A percentile compares a stretch with the other conserved stretches of the same genome.
These are phyloP conservation scores for Leccinum boreale DNA, from an alignment of 768 basidiomycete species.

Conservation along the genomic window DNA sequence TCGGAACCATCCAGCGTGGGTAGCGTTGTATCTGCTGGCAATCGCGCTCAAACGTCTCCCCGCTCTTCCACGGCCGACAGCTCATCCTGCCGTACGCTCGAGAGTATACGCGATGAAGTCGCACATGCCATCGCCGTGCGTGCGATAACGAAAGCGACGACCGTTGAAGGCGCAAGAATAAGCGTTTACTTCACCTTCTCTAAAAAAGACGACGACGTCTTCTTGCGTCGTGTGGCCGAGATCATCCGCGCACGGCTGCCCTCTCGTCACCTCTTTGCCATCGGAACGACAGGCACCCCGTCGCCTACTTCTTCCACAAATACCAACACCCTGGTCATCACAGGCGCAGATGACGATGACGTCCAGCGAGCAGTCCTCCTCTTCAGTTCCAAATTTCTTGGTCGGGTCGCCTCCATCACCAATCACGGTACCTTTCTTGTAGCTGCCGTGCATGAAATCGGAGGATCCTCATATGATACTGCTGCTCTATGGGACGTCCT, in stretches of 20 bases:
- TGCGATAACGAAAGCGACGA: constrained; percentile 47
- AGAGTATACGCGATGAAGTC: constrained; percentile 58
- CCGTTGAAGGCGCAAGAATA: constrained; percentile 51
- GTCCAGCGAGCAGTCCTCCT: constrained; percentile 69
- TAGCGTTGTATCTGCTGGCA: constrained; percentile 1
- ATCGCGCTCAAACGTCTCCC: background rate
- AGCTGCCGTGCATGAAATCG: constrained; percentile 53
- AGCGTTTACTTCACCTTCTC: constrained; percentile 62
- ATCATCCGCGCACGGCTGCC: constrained; percentile 42
- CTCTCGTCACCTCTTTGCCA: constrained; percentile 48
- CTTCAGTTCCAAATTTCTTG: constrained; percentile 65
- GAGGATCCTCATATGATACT: constrained; percentile 55
- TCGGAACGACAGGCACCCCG: constrained; percentile 47
- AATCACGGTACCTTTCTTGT: constrained; percentile 36
- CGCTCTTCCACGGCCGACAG: constrained; percentile 1
- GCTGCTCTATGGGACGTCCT: constrained; percentile 68
- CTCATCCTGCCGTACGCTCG: constrained; percentile 44
- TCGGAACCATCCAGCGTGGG: constrained; percentile 27
- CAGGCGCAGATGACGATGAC: constrained; percentile 50
- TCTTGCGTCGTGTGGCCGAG: constrained; percentile 53
- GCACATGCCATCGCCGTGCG: constrained; percentile 55
- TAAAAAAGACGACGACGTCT: constrained; percentile 51
- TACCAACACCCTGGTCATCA: constrained; percentile 52
- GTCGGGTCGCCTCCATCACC: constrained; percentile 44
- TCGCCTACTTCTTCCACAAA: constrained; percentile 21